phyloP scores from a whole-genome alignment of 345 rosid species.

The Murraya koenigii region DNA sequence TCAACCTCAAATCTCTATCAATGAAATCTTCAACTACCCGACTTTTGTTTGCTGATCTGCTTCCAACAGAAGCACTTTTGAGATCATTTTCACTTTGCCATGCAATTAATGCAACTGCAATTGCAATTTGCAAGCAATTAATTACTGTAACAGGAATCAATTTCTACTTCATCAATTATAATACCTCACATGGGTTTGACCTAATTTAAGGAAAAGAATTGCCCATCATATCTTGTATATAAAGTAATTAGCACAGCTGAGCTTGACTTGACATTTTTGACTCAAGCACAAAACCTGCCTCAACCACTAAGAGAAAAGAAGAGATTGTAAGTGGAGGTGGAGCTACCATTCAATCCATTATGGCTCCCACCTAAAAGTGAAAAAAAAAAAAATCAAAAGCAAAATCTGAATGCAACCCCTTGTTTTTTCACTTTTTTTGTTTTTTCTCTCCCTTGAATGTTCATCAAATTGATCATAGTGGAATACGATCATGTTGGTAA shows the following conservation, averaged over 20 bases:
- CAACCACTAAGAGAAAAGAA: background rate
- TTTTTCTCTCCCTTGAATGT: background rate
- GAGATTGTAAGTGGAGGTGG: background rate
- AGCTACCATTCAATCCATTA: background rate
- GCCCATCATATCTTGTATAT: background rate
- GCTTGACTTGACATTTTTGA: slow-evolving; percentile 15
- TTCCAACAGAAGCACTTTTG: background rate
- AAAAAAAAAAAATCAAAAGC: background rate
- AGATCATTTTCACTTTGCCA: background rate
- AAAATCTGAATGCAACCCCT: background rate
- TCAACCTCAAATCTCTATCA: background rate
- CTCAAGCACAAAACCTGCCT: background rate
- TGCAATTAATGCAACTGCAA: background rate
- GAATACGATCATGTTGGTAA: background rate
- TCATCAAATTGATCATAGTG: background rate
- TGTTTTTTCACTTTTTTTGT: background rate
- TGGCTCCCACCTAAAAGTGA: slow-evolving; percentile 7
- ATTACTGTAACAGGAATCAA: background rate
- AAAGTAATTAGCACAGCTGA: slow-evolving; percentile 1
- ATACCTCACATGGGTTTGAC: slow-evolving; percentile 13
- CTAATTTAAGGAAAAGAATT: background rate
- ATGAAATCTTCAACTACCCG: background rate
- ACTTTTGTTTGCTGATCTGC: background rate
- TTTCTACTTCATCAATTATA: background rate
- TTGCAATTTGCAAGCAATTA: background rate